Percentiles rank a stretch among this genome's conserved stretches.
These are phyloP conservation scores for Acacia confusa DNA, from an alignment of 306 rosid species.

Conservation along the genomic window DNA sequence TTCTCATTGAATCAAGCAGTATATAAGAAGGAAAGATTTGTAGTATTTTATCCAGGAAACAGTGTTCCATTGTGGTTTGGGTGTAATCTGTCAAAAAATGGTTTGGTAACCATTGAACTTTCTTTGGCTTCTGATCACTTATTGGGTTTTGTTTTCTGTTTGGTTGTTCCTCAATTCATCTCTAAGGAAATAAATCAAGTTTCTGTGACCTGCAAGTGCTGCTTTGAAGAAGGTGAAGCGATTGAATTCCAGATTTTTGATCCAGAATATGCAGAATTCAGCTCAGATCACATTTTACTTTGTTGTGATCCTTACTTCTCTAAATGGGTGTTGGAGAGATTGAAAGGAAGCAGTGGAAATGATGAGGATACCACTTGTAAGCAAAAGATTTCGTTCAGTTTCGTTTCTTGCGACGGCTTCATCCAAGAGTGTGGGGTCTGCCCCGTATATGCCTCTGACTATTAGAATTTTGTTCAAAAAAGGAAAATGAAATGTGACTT, in stretches of 20 bases:
- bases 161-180: not conserved
- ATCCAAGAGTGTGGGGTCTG: not conserved
- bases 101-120: not conserved
- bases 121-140: not conserved
- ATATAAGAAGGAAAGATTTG: too few species aligned
- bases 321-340: too few species aligned
- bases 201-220: not conserved
- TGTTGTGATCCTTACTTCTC: not conserved
- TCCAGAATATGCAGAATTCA: not conserved
- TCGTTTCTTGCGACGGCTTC: not conserved
- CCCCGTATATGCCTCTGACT: not conserved
- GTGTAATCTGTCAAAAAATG: not conserved
- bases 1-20: too few species aligned
- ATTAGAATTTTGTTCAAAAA: not conserved
- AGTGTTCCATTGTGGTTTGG: conserved; percentile 7
- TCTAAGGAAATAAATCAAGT: not conserved
- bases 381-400: not conserved
- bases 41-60: conserved; percentile 22
- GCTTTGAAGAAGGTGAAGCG: not conserved
- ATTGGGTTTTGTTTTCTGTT: not conserved
- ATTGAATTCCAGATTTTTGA: not conserved
- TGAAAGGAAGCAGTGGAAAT: not conserved
- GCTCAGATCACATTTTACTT: conserved; percentile 19
- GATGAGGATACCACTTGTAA: not conserved
- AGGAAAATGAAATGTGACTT: too few species aligned